Evolutionary conservation across 768 basidiomycete genomes (phyloP).

Genomic region (Tubosaeta sp.): DNA sequence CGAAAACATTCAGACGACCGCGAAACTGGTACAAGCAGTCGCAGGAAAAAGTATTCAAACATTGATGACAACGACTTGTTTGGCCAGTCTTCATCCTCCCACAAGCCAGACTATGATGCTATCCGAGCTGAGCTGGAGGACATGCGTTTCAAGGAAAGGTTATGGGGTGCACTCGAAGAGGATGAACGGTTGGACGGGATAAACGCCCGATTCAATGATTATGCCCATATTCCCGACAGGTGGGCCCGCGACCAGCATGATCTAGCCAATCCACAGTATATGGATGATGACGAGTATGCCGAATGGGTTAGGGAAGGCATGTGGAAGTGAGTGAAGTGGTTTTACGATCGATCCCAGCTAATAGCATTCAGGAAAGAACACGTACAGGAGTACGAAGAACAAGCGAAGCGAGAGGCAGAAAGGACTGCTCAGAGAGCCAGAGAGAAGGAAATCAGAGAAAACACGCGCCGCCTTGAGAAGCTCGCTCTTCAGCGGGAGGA

Average conservation of each 20-base stretch:
- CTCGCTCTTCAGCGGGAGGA: slow-evolving; percentile 50
- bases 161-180: slow-evolving; percentile 68
- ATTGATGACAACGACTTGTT: slow-evolving; percentile 3
- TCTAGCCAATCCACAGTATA: slow-evolving; percentile 38
- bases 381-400: slow-evolving; percentile 61
- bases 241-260: slow-evolving; percentile 50
- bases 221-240: slow-evolving; percentile 67
- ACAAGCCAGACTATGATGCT: slow-evolving; percentile 43
- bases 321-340: slow-evolving; percentile 56
- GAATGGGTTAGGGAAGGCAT: slow-evolving; percentile 85
- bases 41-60: slow-evolving; percentile 7
- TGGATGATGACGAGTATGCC: slow-evolving; percentile 87
- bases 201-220: slow-evolving; percentile 61
- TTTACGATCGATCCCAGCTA: slow-evolving; percentile 1
- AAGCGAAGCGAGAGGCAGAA: slow-evolving; percentile 50
- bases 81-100: slow-evolving; percentile 8
- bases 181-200: slow-evolving; percentile 65
- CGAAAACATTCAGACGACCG: slow-evolving; percentile 22
- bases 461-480: slow-evolving; percentile 49
- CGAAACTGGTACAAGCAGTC: slow-evolving; percentile 9
- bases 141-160: slow-evolving; percentile 62
- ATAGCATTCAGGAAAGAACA: slow-evolving; percentile 53
- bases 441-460: slow-evolving; percentile 49
- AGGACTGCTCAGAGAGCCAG: slow-evolving; percentile 50
- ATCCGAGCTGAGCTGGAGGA: slow-evolving; percentile 59